These are phyloP conservation scores for Pontederia crassipes DNA, from an alignment of 176 grass and related monocot genomes.

Conservation along the genomic window DNA sequence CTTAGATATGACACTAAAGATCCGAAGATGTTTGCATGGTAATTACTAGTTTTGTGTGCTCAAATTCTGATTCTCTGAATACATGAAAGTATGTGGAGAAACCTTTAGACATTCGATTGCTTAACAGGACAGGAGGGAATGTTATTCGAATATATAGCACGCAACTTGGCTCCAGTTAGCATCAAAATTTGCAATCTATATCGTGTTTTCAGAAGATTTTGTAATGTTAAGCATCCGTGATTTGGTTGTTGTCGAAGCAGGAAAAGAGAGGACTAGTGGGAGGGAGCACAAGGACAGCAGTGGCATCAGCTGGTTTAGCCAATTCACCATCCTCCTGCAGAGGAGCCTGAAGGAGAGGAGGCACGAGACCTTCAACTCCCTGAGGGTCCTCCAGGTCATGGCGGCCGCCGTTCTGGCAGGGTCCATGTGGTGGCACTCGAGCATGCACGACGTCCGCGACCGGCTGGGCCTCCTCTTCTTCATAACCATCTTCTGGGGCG, in stretches of 20 bases:
- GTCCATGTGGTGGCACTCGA: conserved; percentile 92
- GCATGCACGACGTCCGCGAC: conserved; percentile 39
- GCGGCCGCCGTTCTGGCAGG: conserved; percentile 67
- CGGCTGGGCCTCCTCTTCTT: conserved; percentile 95
- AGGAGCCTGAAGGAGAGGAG: conserved; percentile 91
- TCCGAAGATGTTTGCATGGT: too few species aligned
- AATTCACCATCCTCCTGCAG: conserved; percentile 72
- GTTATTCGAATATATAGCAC: too few species aligned
- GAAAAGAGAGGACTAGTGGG: neutral
- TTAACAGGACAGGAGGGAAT: too few species aligned
- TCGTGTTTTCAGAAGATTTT: neutral
- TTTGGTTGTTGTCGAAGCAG: neutral
- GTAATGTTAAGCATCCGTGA: neutral
- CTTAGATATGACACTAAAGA: too few species aligned
- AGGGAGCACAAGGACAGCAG: conserved; percentile 17
- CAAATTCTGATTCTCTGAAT: too few species aligned
- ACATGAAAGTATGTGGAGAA: too few species aligned
- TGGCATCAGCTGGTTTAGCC: conserved; percentile 43
- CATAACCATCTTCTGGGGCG: conserved; percentile 98
- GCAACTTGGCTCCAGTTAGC: too few species aligned
- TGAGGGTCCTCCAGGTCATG: conserved; percentile 75
- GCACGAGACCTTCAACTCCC: conserved; percentile 88
- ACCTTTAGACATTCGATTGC: too few species aligned
- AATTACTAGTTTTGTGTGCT: too few species aligned
- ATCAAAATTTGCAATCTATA: neutral